Base-by-base conservation (phyloP, 345 rosid genomes). In the Bretschneidera sinensis region DNA sequence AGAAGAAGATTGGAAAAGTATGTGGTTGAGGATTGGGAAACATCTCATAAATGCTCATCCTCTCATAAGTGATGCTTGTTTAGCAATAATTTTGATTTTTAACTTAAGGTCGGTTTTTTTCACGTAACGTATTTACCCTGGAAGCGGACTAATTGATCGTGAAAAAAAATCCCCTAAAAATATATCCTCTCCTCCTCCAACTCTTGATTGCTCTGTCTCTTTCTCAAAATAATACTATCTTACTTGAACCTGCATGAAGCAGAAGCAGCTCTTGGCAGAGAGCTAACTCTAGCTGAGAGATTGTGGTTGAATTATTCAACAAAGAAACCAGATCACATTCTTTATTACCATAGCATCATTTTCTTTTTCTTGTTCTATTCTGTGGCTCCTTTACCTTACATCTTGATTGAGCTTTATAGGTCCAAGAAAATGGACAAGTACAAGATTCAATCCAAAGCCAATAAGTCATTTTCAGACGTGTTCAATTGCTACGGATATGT, bases 301-400 rank as follows among this genome's bases (percentile, higher is more conserved):
- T 3, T 72, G 9, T 72, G 76, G 76, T 61, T 66, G 21, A 35
- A 23, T 21, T 72, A 61, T 55, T 72, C 76, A 3, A 67, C 63
- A n/a, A 43, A 61, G 0, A 49, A 66, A 48, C 35, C 71, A 14
- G 71, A 72, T 22, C 43, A 13, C 48, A 4, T 72, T 43, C 67
- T 72, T 22, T 54, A 61, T 16, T 61, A 16, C 54, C 76, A 72
- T 33, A 72, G 57, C 71, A 55, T 66, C 21, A 49, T 66, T 10
- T 66, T 72, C 55, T 14, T 71, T 18, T 43, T 48, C 71, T 24
- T 72, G 21, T 6, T 66, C 20, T 72, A 65, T 55, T 23, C 76
- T 8, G 0, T 66, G 0, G 28, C 53, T 24, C 60, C 71, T 51
- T 28, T 72, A 1, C 76, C 76, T 0, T 61, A 48, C 59, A 34